Evolutionary conservation across 306 rosid genomes (phyloP), one percentile per base, ranked within the genome.

Genomic region (Pyrus communis): DNA sequence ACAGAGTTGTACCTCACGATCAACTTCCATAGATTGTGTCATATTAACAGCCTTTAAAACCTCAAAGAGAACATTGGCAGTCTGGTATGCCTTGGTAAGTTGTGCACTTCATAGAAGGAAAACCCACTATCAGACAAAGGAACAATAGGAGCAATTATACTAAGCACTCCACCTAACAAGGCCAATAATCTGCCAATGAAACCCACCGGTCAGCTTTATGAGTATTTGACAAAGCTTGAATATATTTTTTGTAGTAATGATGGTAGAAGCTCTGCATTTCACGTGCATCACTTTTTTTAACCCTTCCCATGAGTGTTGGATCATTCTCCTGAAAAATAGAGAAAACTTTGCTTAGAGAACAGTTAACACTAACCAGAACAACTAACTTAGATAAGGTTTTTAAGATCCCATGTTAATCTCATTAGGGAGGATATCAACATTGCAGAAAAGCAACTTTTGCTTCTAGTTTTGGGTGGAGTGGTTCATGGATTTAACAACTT

Each of bases 251-350:
- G 89, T 95, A 95, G 86, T 95, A 95, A 78, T 90, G 97, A 81
- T 92, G 97, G 82, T 95, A 95, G 85, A 88, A 95, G 82, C 97
- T 92, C 84, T 95, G 98, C 98, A 95, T 92, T 89, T 95, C 98
- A 30, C 97, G 97, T n/a, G 98, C 97, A 86, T 95, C 98, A 78
- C 98, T 95, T 83, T 91, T 89, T 82, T 95, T 95, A 28, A 95
- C 90, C 82, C 98, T 90, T 77, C 97, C 98, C 84, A 85, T 92
- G 78, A 95, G 81, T 31, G 97, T 95, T 33, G 98, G 98, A 89
- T 95, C 97, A 84, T 95, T 92, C 81, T 95, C 98, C 98, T 95
- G 81, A 40, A 59, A 78, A 65, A 80, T 9, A 49, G 14, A 46
- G 38, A 13, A 62, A 35, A 70, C 40, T 49, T 73, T 58, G 74